Percentiles rank a stretch among this genome's conserved stretches.
Conservation (phyloP, 2,329 filamentous ascomycete genomes). For the Madurella mycetomatis region DNA sequence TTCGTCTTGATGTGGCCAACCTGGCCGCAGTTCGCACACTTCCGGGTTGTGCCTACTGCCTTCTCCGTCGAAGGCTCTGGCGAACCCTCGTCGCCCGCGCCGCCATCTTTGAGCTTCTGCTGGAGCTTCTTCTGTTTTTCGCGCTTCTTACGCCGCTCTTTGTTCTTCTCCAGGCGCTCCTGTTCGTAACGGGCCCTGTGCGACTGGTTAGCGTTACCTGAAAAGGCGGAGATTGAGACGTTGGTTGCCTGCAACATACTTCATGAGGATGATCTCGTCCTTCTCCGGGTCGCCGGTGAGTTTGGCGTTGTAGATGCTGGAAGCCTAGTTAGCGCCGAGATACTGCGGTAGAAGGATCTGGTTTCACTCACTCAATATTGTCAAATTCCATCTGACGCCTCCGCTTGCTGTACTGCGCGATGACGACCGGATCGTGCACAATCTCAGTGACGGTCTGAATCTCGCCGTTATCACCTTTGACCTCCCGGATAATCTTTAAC, state of each 20-base stretch:
- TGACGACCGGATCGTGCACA: conserved; percentile 78
- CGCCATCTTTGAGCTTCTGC: conserved; percentile 35
- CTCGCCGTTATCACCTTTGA: conserved; percentile 57
- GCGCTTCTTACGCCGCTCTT: conserved; percentile 80
- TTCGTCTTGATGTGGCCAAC: conserved; percentile 99
- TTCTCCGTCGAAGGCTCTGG: conserved; percentile 49
- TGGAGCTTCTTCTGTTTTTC: conserved; percentile 78
- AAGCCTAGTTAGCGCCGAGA: conserved; percentile 14
- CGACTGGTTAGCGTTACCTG: not conserved
- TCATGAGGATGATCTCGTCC: conserved; percentile 57
- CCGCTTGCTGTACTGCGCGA: conserved; percentile 81
- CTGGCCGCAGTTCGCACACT: conserved; percentile 96
- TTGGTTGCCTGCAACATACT: conserved; percentile 37
- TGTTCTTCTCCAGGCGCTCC: conserved; percentile 82
- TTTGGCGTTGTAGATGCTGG: conserved; percentile 54
- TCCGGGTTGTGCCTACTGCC: conserved; percentile 69
- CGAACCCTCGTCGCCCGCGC: conserved; percentile 44
- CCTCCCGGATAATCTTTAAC: conserved; percentile 67
- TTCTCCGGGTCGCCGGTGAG: conserved; percentile 64
- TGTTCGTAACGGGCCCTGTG: conserved; percentile 67
- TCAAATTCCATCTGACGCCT: conserved; percentile 63
- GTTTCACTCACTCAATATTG: conserved; percentile 61
- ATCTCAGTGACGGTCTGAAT: conserved; percentile 58
- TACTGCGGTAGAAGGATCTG: not conserved
- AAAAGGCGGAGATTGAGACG: not conserved